phyloP scores from a whole-genome alignment of 257 asterid species.

The Orobanche coerulescens region DNA sequence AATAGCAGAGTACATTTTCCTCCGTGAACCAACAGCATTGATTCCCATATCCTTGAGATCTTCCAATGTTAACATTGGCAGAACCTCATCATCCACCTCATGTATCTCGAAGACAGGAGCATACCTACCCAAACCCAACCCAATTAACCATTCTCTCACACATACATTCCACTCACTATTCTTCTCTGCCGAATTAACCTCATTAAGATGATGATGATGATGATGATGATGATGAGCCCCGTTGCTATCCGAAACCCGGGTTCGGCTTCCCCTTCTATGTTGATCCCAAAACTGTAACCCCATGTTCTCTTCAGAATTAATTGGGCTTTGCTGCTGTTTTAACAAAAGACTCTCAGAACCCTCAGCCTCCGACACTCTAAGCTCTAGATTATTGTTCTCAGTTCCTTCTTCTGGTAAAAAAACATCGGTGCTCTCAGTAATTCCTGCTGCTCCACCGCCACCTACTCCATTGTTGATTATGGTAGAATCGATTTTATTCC shows the following conservation, averaged over 20 bases:
- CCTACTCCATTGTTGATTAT: constrained; percentile 27
- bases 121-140: constrained; percentile 69
- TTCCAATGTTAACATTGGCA: constrained; percentile 78
- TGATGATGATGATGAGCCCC: no score
- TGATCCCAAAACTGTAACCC: constrained; percentile 84
- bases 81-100: constrained; percentile 84
- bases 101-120: constrained; percentile 75
- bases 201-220: constrained; percentile 39
- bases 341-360: constrained; percentile 50
- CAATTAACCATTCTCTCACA: constrained; percentile 81
- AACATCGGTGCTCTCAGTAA: constrained; percentile 32
- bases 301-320: constrained; percentile 60
- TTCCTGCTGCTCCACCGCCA: constrained; percentile 19
- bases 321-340: constrained; percentile 66
- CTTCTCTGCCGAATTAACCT: constrained; percentile 49
- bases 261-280: constrained; percentile 45
- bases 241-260: constrained; percentile 45
- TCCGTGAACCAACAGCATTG: constrained; percentile 78
- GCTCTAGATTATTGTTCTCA: constrained; percentile 39
- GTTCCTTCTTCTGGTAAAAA: constrained; percentile 41
- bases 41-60: constrained; percentile 96
- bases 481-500: constrained; percentile 54
- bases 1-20: constrained; percentile 71
- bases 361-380: constrained; percentile 52
- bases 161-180: constrained; percentile 40